A percentile compares a stretch with the other conserved stretches of the same genome.
These are phyloP conservation scores for Curvularia eragrostidis DNA, from an alignment of 2,329 filamentous ascomycete species.

Conservation along the genomic window DNA sequence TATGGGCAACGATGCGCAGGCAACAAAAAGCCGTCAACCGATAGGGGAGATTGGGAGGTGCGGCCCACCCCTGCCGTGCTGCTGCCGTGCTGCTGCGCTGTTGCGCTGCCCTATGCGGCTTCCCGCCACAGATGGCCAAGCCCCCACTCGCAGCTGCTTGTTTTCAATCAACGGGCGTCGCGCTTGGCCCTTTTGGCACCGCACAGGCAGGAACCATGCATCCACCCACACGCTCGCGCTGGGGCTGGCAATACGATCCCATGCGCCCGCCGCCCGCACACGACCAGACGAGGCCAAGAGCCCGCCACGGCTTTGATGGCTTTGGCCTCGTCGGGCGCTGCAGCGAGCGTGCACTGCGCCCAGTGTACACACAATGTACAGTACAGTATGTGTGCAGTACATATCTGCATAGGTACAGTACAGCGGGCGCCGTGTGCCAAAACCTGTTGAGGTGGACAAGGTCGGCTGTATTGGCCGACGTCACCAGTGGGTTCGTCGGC, in stretches of 20 bases:
- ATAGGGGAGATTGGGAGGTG: constrained; percentile 13
- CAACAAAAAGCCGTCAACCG: neutral
- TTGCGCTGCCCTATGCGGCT: constrained; percentile 7
- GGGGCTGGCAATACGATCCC: no score
- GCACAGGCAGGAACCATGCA: constrained; percentile 2
- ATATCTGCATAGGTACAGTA: no score
- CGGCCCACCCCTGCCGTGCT: constrained; percentile 4
- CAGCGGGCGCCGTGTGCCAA: constrained; percentile 4
- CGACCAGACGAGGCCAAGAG: no score
- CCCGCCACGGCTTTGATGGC: no score
- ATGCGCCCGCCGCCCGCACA: no score
- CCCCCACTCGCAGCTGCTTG: constrained; percentile 12
- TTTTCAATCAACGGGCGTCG: constrained; percentile 5
- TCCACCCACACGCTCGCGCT: neutral
- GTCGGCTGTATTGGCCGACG: constrained; percentile 19
- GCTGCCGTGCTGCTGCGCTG: no score
- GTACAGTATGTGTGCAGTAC: no score
- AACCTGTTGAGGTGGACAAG: constrained; percentile 18
- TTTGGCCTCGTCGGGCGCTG: no score
- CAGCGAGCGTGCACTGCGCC: no score
- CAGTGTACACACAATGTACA: no score
- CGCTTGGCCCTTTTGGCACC: neutral
- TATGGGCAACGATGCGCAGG: neutral
- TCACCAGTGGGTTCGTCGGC: constrained; percentile 16
- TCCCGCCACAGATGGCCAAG: constrained; percentile 13